These are phyloP conservation scores for Microsporum canis DNA, from an alignment of 2,329 filamentous ascomycete genomes.

Conservation along the genomic window DNA sequence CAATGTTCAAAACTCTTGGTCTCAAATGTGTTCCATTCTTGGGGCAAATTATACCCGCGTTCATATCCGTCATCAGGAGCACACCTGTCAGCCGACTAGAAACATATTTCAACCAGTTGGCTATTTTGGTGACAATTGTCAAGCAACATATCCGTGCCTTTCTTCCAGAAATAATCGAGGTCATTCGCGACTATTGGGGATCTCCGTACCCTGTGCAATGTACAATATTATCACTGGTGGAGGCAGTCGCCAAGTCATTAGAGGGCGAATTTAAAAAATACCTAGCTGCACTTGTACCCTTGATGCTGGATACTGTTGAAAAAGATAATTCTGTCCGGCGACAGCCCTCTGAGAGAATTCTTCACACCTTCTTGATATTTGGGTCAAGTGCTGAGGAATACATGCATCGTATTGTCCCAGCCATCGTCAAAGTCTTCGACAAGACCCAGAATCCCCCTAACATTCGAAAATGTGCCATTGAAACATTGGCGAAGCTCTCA, in stretches of 20 bases:
- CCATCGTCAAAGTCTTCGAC: constrained; percentile 89
- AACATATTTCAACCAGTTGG: constrained; percentile 94
- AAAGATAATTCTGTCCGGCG: constrained; percentile 66
- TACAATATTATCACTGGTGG: constrained; percentile 83
- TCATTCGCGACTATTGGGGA: constrained; percentile 85
- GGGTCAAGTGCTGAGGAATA: constrained; percentile 94
- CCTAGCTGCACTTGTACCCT: constrained; percentile 71
- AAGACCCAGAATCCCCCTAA: constrained; percentile 68
- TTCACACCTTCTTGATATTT: constrained; percentile 93
- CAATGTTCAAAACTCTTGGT: constrained; percentile 92
- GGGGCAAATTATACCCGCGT: constrained; percentile 85
- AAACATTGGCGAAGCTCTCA: constrained; percentile 87
- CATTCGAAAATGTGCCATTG: constrained; percentile 79
- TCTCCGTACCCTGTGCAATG: constrained; percentile 67
- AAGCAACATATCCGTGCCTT: constrained; percentile 92
- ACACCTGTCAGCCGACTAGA: constrained; percentile 70
- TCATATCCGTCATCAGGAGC: constrained; percentile 75
- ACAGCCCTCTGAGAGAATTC: constrained; percentile 74
- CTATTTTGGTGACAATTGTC: constrained; percentile 86
- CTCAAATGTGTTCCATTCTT: constrained; percentile 94
- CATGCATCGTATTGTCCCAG: constrained; percentile 96
- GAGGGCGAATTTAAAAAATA: constrained; percentile 99
- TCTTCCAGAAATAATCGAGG: constrained; percentile 71
- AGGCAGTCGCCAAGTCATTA: constrained; percentile 83
- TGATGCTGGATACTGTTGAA: constrained; percentile 91